Conservation (phyloP, 768 basidiomycete species). For the Suillus tomentosus region DNA sequence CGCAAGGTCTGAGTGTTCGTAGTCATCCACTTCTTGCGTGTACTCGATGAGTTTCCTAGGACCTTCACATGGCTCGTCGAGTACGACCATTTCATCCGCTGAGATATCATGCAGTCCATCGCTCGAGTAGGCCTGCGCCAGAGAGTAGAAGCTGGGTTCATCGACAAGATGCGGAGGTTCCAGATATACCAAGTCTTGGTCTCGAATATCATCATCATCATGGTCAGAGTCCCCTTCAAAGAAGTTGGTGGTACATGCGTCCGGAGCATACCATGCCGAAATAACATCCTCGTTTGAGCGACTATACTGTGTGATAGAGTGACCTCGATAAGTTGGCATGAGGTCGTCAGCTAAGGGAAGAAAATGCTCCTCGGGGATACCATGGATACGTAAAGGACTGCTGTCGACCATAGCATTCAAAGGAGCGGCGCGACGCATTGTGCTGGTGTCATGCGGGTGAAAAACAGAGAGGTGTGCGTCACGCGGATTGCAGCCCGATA, state of each 20-base stretch:
- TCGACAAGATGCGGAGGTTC: constrained; percentile 6
- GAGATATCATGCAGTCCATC: neutral
- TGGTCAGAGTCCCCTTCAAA: neutral
- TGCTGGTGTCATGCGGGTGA: neutral
- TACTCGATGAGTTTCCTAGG: constrained; percentile 15
- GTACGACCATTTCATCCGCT: constrained; percentile 6
- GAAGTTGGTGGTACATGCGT: too few species aligned
- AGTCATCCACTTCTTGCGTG: neutral
- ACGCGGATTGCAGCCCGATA: neutral
- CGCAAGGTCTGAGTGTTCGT: constrained; percentile 9
- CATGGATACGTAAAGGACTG: neutral
- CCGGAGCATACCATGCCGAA: neutral
- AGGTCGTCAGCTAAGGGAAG: neutral
- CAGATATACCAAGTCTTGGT: neutral
- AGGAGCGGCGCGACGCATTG: neutral
- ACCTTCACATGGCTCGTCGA: constrained; percentile 9
- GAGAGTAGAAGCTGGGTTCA: constrained; percentile 1
- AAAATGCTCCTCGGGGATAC: neutral
- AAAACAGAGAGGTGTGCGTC: neutral
- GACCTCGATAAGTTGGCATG: neutral
- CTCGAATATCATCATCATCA: neutral
- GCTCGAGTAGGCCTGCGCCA: neutral
- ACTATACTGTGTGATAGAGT: neutral
- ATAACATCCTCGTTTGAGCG: neutral
- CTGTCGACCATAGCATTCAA: neutral